Base-by-base conservation (phyloP, 2,329 filamentous ascomycete genomes). In the Xylaria sp. region DNA sequence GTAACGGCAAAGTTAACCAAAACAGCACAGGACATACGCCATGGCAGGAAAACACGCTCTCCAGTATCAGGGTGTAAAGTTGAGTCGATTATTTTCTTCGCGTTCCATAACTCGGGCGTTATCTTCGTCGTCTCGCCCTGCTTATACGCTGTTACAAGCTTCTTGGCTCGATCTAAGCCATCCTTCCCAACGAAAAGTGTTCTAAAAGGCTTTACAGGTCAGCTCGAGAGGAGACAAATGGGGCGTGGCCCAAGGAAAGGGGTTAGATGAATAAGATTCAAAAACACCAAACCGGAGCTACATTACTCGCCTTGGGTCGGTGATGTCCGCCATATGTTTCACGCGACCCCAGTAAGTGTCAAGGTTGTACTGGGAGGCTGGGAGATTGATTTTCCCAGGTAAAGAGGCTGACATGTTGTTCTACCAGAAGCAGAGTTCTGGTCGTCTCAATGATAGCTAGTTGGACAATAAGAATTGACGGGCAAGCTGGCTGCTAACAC, bases 11-110 rank as follows among this genome's bases (percentile, higher is more conserved):
- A 83, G 81, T 98, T 98, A 72, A 94, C 94, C 63, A 98, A 82
- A 63, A 97, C 94, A 79, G 96, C 98, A 82, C 88, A 92, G 64
- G 94, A 98, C 96, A 99, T 98, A 79, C 96, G 92, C 80, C 98
- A 98, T 21, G 96, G 96, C 23, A 98, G 87, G 76, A 98, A 89
- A 70, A 98, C 94, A 59, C 94, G 91, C 80, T 94, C 86, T 73
- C 95, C 96, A 21, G 94, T 98, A 81, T 99, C 96, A 73, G 96
- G 96, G 80, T 99, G 96, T 72, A 98, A 83, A n/a, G 96, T 98
- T 69, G 95, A 94, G 81, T 99, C 96, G 65, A 98, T 92, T 73
- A 97, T 90, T 86, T 98, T 98, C 87, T 98, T 99, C 54, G 96
- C 95, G 70, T 88, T 85, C 96, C 96, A 99, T 76, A 98, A 83